Percentiles rank a stretch among this genome's conserved stretches.
These are phyloP conservation scores for Boletus barrowsii DNA, from an alignment of 768 basidiomycete genomes.

Conservation along the genomic window DNA sequence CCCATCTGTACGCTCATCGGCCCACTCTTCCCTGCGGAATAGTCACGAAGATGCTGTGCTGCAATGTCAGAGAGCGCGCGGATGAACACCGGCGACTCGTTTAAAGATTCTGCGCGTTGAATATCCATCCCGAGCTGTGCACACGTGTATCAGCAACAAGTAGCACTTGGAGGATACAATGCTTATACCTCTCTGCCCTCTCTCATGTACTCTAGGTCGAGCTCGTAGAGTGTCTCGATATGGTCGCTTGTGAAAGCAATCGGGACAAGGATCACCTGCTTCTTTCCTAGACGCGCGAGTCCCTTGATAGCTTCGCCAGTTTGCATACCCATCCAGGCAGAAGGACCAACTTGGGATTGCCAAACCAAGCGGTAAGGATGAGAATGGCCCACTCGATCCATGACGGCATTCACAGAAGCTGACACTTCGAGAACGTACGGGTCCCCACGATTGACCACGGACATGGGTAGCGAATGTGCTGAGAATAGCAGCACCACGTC, in stretches of 20 bases:
- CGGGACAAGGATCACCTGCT: conserved; percentile 80
- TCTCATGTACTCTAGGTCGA: conserved; percentile 89
- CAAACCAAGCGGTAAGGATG: conserved; percentile 94
- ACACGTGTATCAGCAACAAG: conserved; percentile 1
- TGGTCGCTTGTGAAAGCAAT: conserved; percentile 99
- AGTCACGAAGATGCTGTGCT: conserved; percentile 70
- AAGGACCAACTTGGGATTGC: conserved; percentile 97
- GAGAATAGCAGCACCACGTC: conserved; percentile 89
- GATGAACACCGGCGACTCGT: conserved; percentile 94
- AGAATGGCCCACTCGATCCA: conserved; percentile 75
- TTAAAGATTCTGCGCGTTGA: conserved; percentile 84
- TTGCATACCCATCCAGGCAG: conserved; percentile 98
- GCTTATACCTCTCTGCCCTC: conserved; percentile 84
- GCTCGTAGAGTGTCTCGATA: conserved; percentile 96
- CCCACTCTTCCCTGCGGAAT: conserved; percentile 49
- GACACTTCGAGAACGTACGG: conserved; percentile 96
- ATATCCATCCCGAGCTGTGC: conserved; percentile 86
- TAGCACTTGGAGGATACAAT: not conserved
- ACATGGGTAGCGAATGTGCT: conserved; percentile 96
- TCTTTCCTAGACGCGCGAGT: conserved; percentile 70
- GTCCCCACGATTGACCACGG: conserved; percentile 97
- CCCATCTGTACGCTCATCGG: conserved; percentile 76
- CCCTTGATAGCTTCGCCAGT: conserved; percentile 90
- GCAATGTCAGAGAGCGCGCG: conserved; percentile 92
- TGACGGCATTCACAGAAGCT: conserved; percentile 89